Percentiles rank a stretch among this genome's conserved stretches.
phyloP scores from a whole-genome alignment of 2,329 filamentous ascomycete species.

The Sarocladiaceae sp. region DNA sequence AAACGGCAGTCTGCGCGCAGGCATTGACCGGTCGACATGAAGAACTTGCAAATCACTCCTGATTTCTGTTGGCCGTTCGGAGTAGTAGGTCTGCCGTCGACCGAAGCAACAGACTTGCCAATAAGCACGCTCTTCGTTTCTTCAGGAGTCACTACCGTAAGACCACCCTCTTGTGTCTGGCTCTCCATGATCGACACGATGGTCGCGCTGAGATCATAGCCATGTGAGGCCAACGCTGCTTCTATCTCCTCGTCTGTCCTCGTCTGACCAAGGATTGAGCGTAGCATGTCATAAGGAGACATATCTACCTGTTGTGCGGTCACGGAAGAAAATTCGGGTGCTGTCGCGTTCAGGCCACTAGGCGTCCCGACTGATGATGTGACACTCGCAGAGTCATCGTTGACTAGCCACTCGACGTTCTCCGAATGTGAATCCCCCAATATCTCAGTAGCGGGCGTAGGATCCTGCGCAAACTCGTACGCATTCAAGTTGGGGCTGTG shows the following conservation, averaged over 20 bases:
- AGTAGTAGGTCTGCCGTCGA: conserved; percentile 70
- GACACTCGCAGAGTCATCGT: conserved; percentile 77
- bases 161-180: conserved; percentile 40
- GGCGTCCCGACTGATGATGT: conserved; percentile 68
- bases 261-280: conserved; percentile 86
- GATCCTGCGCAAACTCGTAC: conserved; percentile 87
- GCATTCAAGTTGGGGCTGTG: conserved; percentile 92
- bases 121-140: conserved; percentile 71
- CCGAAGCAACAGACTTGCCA: conserved; percentile 76
- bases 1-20: conserved; percentile 94
- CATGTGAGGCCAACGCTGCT: conserved; percentile 79
- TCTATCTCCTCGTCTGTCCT: conserved; percentile 94
- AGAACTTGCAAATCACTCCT: conserved; percentile 95
- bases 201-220: conserved; percentile 90
- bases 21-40: conserved; percentile 91
- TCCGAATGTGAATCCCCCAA: conserved; percentile 90
- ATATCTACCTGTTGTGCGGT: conserved; percentile 74
- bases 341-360: conserved; percentile 71
- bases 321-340: conserved; percentile 67
- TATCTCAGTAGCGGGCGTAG: conserved; percentile 74
- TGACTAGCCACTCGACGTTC: conserved; percentile 95
- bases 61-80: conserved; percentile 75
- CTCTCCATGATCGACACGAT: conserved; percentile 84
- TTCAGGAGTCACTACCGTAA: conserved; percentile 31
- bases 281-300: conserved; percentile 96